Base-by-base conservation (phyloP, 2,329 filamentous ascomycete genomes). In the Exophiala calicioides region DNA sequence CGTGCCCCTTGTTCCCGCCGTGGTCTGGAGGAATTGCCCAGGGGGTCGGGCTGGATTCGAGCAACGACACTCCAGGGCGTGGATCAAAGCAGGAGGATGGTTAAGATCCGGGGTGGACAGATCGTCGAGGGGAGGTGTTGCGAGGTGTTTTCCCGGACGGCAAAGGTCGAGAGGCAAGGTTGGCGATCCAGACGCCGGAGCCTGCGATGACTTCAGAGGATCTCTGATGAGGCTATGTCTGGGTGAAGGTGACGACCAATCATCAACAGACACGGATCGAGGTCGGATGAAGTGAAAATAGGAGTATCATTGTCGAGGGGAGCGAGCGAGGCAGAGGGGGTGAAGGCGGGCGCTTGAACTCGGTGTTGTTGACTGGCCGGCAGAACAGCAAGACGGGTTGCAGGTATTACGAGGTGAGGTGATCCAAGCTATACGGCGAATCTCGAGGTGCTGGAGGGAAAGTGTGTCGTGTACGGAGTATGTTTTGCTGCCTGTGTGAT, bases 231-330 rank as follows among this genome's bases (percentile, higher is more conserved):
- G 47, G 47, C 41, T 40, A 35, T 21, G 40, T 31, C 34, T 38
- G 36, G 27, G 41, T 39, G 32, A 38, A 38, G 29, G 23, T 13
- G 32, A 40, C 12, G 40, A 40, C 37, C 47, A 47, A 49, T 39
- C 33, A 50, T 54, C 44, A 55, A 55, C 48, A 55, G 37, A 52
- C 34, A 50, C 44, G 48, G 44, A 35, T 44, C 31, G 32, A 46
- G 38, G 19, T 49, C 20, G 47, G 41, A 39, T 37, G 37, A 33
- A 36, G 29, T 32, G 30, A 19, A 35, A 31, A 36, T 45, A 32
- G 45, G 42, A 44, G 41, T 37, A 29, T 50, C 37, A 48, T 45
- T 30, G 34, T 51, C 52, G 52, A 52, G 31, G 43, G 33, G 21
- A 13, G 36, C 20, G 19, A 31, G 6, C 23, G 42, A 42, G 24